phyloP scores from a whole-genome alignment of 495 filamentous ascomycete species.

The Trichoderma erinaceum region DNA sequence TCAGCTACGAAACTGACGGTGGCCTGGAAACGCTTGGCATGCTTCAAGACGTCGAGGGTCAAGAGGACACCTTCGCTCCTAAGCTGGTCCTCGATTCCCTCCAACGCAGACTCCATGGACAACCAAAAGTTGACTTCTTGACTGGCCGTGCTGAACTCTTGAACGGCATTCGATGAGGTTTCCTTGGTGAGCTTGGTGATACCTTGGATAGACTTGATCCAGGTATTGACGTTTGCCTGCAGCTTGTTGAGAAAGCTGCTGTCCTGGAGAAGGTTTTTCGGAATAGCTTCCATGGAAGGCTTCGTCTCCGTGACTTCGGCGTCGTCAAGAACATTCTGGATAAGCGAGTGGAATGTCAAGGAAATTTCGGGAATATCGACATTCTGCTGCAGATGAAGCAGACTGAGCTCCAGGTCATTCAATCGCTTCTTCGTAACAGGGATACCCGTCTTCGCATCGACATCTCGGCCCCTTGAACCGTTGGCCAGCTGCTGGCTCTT shows the following conservation, averaged over 20 bases:
- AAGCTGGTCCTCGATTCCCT: conserved; percentile 82
- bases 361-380: conserved; percentile 91
- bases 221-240: conserved; percentile 86
- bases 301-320: conserved; percentile 58
- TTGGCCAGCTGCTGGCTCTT: conserved; percentile 67
- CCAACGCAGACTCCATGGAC: conserved; percentile 85
- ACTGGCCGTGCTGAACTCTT: conserved; percentile 55
- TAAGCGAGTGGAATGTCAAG: conserved; percentile 76
- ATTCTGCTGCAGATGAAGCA: conserved; percentile 91
- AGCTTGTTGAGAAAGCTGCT: conserved; percentile 89
- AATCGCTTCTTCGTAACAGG: conserved; percentile 94
- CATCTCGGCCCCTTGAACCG: conserved; percentile 65
- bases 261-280: conserved; percentile 63
- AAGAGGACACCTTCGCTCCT: conserved; percentile 81
- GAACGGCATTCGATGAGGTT: conserved; percentile 44
- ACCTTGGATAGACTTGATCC: conserved; percentile 97
- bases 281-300: conserved; percentile 70
- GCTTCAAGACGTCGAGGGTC: conserved; percentile 86
- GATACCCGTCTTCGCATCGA: conserved; percentile 86
- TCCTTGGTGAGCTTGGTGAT: conserved; percentile 92
- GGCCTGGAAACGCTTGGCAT: conserved; percentile 94
- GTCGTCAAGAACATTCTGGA: conserved; percentile 74
- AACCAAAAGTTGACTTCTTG: conserved; percentile 99
- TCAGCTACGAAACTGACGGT: conserved; percentile 94
- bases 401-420: conserved; percentile 82